A percentile compares a stretch with the other conserved stretches of the same genome.
These are phyloP conservation scores for Aspergillus carlsbadensis DNA, from an alignment of 495 filamentous ascomycete genomes.

Conservation along the genomic window DNA sequence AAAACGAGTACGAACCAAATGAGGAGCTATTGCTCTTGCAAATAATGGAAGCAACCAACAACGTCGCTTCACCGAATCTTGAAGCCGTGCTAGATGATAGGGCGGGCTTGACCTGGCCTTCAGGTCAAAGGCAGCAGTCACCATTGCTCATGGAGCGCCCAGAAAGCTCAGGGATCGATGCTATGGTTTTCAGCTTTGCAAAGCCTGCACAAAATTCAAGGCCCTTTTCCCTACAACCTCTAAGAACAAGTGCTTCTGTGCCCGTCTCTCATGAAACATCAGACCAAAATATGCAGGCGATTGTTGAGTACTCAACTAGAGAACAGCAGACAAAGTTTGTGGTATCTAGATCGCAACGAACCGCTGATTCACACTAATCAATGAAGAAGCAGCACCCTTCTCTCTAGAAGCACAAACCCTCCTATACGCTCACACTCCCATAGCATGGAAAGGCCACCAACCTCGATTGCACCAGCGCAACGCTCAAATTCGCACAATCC, in stretches of 20 bases:
- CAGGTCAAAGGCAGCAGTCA: slow-evolving; percentile 6
- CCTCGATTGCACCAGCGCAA: not conserved
- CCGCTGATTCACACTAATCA: no score
- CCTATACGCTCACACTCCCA: not conserved
- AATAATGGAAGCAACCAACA: slow-evolving; percentile 16
- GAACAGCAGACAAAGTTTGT: no score
- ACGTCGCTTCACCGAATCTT: slow-evolving; percentile 15
- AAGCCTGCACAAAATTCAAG: slow-evolving; percentile 29
- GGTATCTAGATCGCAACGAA: no score
- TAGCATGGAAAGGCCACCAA: not conserved
- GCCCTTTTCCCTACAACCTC: slow-evolving; percentile 22
- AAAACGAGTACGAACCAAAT: slow-evolving; percentile 9
- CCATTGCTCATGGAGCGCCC: slow-evolving; percentile 34
- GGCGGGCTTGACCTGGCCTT: not conserved
- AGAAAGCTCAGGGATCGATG: slow-evolving; percentile 30
- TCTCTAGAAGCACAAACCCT: not conserved
- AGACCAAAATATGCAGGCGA: not conserved
- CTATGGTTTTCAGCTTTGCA: slow-evolving; percentile 35
- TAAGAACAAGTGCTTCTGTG: slow-evolving; percentile 7
- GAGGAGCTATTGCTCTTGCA: slow-evolving; percentile 25
- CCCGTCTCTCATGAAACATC: not conserved
- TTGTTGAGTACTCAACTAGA: not conserved
- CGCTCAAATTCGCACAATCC: not conserved
- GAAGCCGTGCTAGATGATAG: slow-evolving; percentile 12
- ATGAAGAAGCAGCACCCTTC: not conserved